These are phyloP conservation scores for Lachancea sp. DNA, from an alignment of 805 yeast genomes.

Conservation along the genomic window DNA sequence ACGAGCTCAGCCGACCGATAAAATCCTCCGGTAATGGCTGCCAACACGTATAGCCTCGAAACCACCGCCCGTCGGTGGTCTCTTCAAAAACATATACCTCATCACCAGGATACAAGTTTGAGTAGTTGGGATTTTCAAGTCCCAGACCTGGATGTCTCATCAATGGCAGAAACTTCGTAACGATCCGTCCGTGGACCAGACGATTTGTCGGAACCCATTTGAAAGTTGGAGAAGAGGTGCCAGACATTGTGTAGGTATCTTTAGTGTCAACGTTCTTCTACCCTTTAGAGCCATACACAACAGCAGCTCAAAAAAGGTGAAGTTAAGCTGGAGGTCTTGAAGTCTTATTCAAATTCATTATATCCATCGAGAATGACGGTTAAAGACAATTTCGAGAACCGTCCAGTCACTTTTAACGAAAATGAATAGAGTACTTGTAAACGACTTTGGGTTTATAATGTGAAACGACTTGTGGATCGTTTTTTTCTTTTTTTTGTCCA, in stretches of 20 bases:
- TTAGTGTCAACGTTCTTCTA: too few species aligned
- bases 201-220: slow-evolving; percentile 45
- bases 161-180: slow-evolving; percentile 42
- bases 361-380: not conserved
- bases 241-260: not conserved
- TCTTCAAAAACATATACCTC: slow-evolving; percentile 68
- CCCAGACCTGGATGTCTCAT: slow-evolving; percentile 34
- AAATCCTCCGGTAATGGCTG: slow-evolving; percentile 68
- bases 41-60: slow-evolving; percentile 65
- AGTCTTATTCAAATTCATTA: not conserved
- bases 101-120: slow-evolving; percentile 67
- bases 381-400: not conserved
- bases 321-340: not conserved
- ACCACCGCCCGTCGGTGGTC: slow-evolving; percentile 55
- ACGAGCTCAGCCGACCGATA: slow-evolving; percentile 46
- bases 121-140: slow-evolving; percentile 33
- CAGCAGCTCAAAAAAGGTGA: not conserved
- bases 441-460: too few species aligned
- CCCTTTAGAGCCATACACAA: too few species aligned
- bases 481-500: too few species aligned
- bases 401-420: not conserved
- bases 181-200: slow-evolving; percentile 39
- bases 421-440: too few species aligned
- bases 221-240: slow-evolving; percentile 4
- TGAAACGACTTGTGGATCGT: too few species aligned